A percentile compares a stretch with the other conserved stretches of the same genome.
These are phyloP conservation scores for Glebionis coronaria DNA, from an alignment of 129 eudicot species.

Conservation along the genomic window DNA sequence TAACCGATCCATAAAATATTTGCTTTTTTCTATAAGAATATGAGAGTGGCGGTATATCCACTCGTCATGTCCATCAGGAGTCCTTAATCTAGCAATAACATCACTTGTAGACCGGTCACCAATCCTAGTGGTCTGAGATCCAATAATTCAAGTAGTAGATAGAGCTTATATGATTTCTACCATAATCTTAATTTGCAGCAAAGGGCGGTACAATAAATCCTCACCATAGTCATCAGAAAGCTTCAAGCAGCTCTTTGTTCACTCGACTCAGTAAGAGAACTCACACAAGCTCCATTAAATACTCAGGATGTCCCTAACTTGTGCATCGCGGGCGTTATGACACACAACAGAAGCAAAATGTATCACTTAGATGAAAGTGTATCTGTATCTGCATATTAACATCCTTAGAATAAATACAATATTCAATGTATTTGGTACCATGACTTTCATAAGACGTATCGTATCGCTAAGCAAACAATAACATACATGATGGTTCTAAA, in stretches of 20 bases:
- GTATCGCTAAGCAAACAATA: too few relatives aligned
- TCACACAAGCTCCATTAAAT: too few relatives aligned
- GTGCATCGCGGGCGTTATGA: too few relatives aligned
- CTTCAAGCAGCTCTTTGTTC: conserved; percentile 11
- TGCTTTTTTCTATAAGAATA: conserved; percentile 57
- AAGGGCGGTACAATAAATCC: background rate
- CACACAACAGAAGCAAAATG: too few relatives aligned
- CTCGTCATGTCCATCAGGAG: conserved; percentile 87
- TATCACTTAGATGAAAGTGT: too few relatives aligned
- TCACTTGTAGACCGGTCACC: conserved; percentile 82
- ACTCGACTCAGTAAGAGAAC: background rate
- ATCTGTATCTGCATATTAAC: too few relatives aligned
- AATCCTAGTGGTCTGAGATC: conserved; percentile 42
- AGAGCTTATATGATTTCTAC: background rate
- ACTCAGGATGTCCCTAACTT: too few relatives aligned
- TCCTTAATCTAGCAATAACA: conserved; percentile 79
- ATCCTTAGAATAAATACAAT: background rate
- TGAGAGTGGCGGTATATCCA: conserved; percentile 83
- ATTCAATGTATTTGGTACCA: conserved; percentile 3
- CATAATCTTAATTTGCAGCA: background rate
- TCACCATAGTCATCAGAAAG: conserved; percentile 15
- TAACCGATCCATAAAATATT: conserved; percentile 80
- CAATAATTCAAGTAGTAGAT: background rate
- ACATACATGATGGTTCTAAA: too few relatives aligned
- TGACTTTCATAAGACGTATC: too few relatives aligned